Conservation (phyloP, 352 stramenopile species). For the Blastocystis sp. region DNA sequence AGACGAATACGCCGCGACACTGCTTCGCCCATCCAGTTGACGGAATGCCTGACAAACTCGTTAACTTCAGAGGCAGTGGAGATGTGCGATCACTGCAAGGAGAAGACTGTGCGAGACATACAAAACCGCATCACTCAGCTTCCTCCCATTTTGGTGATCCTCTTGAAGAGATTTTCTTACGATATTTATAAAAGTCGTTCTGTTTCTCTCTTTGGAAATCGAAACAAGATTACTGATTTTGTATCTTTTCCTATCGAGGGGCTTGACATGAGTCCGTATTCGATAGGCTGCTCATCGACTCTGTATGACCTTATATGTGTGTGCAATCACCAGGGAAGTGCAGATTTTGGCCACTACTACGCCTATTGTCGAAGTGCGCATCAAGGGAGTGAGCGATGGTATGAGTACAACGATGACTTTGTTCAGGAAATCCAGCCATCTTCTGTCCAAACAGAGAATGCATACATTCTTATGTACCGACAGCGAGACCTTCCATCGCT, state of each 20-base stretch:
- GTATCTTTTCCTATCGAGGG: conserved; percentile 64
- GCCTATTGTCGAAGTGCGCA: background rate
- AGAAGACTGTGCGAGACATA: background rate
- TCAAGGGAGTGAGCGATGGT: background rate
- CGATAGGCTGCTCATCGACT: background rate
- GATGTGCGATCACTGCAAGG: background rate
- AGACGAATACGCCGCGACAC: background rate
- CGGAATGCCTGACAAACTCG: background rate
- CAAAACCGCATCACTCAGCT: conserved; percentile 14
- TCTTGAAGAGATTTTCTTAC: conserved; percentile 51
- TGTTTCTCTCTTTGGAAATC: background rate
- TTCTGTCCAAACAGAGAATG: conserved; percentile 11
- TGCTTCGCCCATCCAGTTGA: background rate
- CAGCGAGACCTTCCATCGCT: background rate
- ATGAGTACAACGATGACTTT: conserved; percentile 40
- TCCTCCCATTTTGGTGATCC: conserved; percentile 34
- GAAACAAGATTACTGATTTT: conserved; percentile 23
- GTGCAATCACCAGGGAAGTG: conserved; percentile 47
- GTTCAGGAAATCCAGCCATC: background rate
- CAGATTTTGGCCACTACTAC: conserved; percentile 60
- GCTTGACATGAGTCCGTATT: conserved; percentile 59
- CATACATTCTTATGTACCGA: conserved; percentile 50
- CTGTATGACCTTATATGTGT: conserved; percentile 69
- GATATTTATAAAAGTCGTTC: background rate
- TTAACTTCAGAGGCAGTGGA: background rate